Percentiles rank a stretch among this genome's conserved stretches.
Evolutionary conservation across 805 yeast species (phyloP).

Genomic region (Kazachstania viticola): DNA sequence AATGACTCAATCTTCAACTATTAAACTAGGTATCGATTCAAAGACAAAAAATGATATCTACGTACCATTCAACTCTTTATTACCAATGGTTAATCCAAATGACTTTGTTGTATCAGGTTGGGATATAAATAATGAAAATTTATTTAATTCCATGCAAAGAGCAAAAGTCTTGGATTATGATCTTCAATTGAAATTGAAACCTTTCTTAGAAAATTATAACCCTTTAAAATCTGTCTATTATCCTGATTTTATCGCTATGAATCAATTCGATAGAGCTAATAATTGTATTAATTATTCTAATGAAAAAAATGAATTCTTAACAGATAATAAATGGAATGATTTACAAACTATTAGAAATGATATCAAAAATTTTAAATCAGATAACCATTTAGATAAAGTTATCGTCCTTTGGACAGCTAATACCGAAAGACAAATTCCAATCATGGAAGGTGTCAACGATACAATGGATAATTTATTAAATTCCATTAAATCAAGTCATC

Average conservation of each 20-base stretch:
- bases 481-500: slow-evolving; percentile 67
- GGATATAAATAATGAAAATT: slow-evolving; percentile 72
- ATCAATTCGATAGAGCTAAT: slow-evolving; percentile 86
- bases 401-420: slow-evolving; percentile 95
- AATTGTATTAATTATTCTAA: slow-evolving; percentile 54
- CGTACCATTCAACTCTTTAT: slow-evolving; percentile 81
- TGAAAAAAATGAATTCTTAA: slow-evolving; percentile 30
- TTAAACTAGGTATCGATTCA: slow-evolving; percentile 78
- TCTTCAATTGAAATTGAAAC: slow-evolving; percentile 63
- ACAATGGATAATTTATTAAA: slow-evolving; percentile 68
- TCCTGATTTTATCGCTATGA: slow-evolving; percentile 93
- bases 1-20: slow-evolving; percentile 84
- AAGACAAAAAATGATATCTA: slow-evolving; percentile 68
- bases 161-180: slow-evolving; percentile 80
- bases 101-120: slow-evolving; percentile 88
- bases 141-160: slow-evolving; percentile 71
- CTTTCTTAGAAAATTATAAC: slow-evolving; percentile 44
- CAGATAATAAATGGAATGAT: slow-evolving; percentile 73
- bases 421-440: slow-evolving; percentile 83
- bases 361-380: slow-evolving; percentile 62
- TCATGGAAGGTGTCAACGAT: slow-evolving; percentile 74
- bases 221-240: slow-evolving; percentile 85
- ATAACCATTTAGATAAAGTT: slow-evolving; percentile 71
- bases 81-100: slow-evolving; percentile 84
- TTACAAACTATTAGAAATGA: slow-evolving; percentile 79